phyloP scores from a whole-genome alignment of 2,329 filamentous ascomycete genomes.

The Emmonsiellopsis sp. region DNA sequence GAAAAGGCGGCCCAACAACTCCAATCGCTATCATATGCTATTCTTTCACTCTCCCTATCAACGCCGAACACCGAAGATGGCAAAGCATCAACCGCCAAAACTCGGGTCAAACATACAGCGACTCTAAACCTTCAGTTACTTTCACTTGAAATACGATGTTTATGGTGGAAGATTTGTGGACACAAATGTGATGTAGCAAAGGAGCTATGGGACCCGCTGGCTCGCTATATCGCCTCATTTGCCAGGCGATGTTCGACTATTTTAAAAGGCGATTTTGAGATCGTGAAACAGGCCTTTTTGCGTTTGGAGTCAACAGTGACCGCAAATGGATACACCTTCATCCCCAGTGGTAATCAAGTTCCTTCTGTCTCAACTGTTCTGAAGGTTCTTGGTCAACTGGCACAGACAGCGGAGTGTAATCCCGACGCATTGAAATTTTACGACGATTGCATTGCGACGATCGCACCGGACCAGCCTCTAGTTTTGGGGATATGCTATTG shows the following conservation, averaged over 20 bases:
- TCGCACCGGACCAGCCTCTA: conserved; percentile 24
- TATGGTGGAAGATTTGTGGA: conserved; percentile 33
- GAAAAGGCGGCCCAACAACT: conserved; percentile 36
- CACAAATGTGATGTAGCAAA: conserved; percentile 32
- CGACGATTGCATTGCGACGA: conserved; percentile 20
- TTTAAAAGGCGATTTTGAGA: conserved; percentile 28
- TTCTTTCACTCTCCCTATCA: conserved; percentile 25
- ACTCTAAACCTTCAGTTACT: conserved; percentile 31
- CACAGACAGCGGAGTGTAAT: conserved; percentile 30
- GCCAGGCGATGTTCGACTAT: conserved; percentile 23
- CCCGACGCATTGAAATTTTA: conserved; percentile 30
- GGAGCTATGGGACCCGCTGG: conserved; percentile 36
- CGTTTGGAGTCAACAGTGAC: conserved; percentile 24
- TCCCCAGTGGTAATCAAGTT: conserved; percentile 14
- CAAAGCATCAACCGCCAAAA: neutral
- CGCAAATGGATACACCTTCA: conserved; percentile 19
- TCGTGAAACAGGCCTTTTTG: conserved; percentile 26
- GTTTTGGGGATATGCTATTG: conserved; percentile 28
- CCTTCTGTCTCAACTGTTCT: conserved; percentile 24
- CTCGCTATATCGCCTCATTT: conserved; percentile 29
- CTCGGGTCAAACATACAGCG: conserved; percentile 20
- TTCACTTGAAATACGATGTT: conserved; percentile 30
- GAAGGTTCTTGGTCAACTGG: conserved; percentile 29
- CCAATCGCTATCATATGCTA: conserved; percentile 32
- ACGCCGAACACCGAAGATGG: conserved; percentile 10